These are phyloP conservation scores for Hirschioporus abietinus DNA, from an alignment of 768 basidiomycete genomes.

Conservation along the genomic window DNA sequence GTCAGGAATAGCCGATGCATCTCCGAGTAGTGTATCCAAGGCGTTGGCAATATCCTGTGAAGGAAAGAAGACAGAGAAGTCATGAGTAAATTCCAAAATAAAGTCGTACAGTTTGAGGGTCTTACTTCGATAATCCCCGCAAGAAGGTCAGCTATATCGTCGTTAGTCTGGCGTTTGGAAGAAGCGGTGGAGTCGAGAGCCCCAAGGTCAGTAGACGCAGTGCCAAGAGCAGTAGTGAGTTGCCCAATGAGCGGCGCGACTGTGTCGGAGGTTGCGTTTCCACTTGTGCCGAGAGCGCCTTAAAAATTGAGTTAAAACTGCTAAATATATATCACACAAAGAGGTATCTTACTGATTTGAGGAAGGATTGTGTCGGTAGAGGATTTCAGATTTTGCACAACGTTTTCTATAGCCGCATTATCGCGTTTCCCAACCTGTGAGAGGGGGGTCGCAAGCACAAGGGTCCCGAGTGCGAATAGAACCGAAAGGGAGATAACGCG, in stretches of 20 bases:
- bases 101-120: not conserved
- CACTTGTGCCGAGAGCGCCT: slow-evolving; percentile 2
- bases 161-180: slow-evolving; percentile 20
- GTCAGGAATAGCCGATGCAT: slow-evolving; percentile 17
- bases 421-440: slow-evolving; percentile 8
- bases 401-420: slow-evolving; percentile 18
- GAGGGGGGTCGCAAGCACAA: not conserved
- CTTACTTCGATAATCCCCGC: slow-evolving; percentile 22
- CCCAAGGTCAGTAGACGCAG: slow-evolving; percentile 17
- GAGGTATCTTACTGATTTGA: slow-evolving; percentile 18
- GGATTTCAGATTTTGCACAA: slow-evolving; percentile 18
- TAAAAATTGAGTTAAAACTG: slow-evolving; percentile 7
- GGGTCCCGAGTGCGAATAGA: slow-evolving; percentile 3
- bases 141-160: slow-evolving; percentile 22
- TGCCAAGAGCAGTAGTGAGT: slow-evolving; percentile 19
- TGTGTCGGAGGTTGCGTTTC: slow-evolving; percentile 17
- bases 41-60: slow-evolving; percentile 20
- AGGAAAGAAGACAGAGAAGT: slow-evolving; percentile 3
- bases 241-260: slow-evolving; percentile 20
- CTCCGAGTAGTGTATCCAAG: slow-evolving; percentile 19
- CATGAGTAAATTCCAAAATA: not conserved
- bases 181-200: slow-evolving; percentile 11
- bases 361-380: slow-evolving; percentile 17
- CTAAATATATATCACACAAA: slow-evolving; percentile 4
- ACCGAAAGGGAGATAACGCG: not conserved